Evolutionary conservation across 345 rosid species (phyloP), one percentile per base, ranked within the genome.

Genomic region (Hypericum perforatum): DNA sequence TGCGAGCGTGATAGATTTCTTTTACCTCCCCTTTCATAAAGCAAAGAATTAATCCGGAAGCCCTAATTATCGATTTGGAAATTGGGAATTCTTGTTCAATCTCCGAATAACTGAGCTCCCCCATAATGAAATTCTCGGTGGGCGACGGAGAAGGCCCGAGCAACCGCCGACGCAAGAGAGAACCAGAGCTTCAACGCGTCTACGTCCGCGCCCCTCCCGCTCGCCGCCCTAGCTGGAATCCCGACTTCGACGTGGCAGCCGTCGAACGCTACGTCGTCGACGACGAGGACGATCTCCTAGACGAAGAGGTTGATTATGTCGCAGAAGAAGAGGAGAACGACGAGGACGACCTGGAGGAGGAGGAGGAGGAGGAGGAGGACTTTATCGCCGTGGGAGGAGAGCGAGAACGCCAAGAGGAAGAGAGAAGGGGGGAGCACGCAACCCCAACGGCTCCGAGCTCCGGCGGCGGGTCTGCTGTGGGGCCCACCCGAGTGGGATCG

Each of bases 61-160:
- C 32, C 32, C 32, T 22, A 22, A 1, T 22, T 22, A 22, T 1
- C 1, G 32, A 22, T 22, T 22, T 22, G 32, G 2, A 22, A 22
- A 22, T 22, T 22, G 32, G 32, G 32, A 22, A 1, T 22, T 22
- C 32, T 4, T 22, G n/a, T n/a, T n/a, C n/a, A 22, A 4, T 22
- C 32, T 22, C 4, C 32, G n/a, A n/a, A n/a, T n/a, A n/a, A 22
- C 32, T 22, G 4, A 22, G 32, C 32, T 22, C 4, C 2, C 32
- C 32, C 1, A 22, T 1, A 22, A 22, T 22, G 32, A 70, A 60
- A 57, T 67, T 73, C 49, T 63, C 77, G 6, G 63, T 62, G 9
- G 68, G 52, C 44, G 76, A 65, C 7, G 69, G 62, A 16, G 79
- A 60, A 57, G 77, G 69, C 16, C 50, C 76, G 16, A 72, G 77